A percentile compares a stretch with the other conserved stretches of the same genome.
These are phyloP conservation scores for Teratosphaeria nubilosa DNA, from an alignment of 2,329 filamentous ascomycete genomes.

Conservation along the genomic window DNA sequence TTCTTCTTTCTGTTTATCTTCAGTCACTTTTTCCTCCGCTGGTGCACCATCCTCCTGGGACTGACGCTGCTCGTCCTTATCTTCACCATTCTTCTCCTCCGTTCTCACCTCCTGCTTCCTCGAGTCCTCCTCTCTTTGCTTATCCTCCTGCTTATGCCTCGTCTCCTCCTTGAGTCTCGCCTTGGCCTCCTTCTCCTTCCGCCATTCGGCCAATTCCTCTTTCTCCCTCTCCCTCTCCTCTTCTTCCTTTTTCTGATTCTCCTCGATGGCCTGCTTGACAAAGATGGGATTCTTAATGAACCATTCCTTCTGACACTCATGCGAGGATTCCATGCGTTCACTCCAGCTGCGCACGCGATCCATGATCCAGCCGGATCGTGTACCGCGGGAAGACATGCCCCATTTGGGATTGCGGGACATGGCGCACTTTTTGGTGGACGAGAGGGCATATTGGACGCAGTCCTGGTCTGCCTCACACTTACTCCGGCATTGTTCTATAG, in stretches of 20 bases:
- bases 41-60: background rate
- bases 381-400: conserved; percentile 8
- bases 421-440: conserved; percentile 11
- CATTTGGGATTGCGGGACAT: conserved; percentile 10
- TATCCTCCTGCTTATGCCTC: background rate
- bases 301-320: background rate
- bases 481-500: conserved; percentile 14
- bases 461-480: conserved; percentile 11
- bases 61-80: background rate
- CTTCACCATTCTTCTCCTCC: background rate
- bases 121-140: background rate
- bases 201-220: conserved; percentile 8
- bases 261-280: background rate
- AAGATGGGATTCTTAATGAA: background rate
- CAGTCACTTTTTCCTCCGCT: background rate
- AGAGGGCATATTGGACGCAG: conserved; percentile 19
- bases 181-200: background rate
- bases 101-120: background rate
- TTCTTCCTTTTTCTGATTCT: background rate
- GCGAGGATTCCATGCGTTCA: background rate
- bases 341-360: conserved; percentile 12
- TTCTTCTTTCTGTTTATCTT: background rate
- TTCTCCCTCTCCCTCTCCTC: background rate
- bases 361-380: conserved; percentile 16
- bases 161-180: background rate